Conservation (phyloP, 306 rosid genomes). For the Medicago arabica region DNA sequence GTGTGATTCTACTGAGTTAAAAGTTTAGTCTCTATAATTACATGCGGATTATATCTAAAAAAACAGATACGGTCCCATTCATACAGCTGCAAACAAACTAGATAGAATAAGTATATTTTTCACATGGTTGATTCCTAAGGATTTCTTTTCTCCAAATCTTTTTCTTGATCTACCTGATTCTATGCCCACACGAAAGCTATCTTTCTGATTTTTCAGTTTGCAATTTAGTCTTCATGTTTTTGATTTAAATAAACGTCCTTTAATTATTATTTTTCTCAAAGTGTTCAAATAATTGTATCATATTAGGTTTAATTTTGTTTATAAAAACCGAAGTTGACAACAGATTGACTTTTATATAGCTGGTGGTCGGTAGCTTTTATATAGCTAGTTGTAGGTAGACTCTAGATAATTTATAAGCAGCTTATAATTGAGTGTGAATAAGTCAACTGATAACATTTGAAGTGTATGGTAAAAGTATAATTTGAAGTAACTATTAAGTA, state of each 20-base stretch:
- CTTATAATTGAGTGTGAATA: background rate
- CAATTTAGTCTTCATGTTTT: background rate
- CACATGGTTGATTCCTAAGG: slow-evolving; percentile 13
- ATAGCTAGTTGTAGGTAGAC: too few species aligned
- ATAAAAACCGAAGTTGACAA: background rate
- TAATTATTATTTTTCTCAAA: background rate
- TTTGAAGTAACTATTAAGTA: background rate
- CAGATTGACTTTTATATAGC: background rate
- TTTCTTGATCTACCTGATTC: background rate
- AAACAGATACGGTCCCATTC: slow-evolving; percentile 20
- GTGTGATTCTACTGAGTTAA: too few species aligned
- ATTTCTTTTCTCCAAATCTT: background rate
- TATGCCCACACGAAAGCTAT: background rate
- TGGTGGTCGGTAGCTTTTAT: too few species aligned
- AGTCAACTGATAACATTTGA: background rate
- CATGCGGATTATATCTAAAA: background rate
- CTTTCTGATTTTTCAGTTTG: background rate
- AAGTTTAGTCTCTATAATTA: background rate
- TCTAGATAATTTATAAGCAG: background rate
- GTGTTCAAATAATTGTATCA: background rate
- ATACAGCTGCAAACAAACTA: background rate
- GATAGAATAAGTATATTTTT: background rate
- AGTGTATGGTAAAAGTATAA: background rate
- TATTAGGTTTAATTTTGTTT: background rate
- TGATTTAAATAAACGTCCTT: background rate